Conservation (phyloP, 75 land plant species). For the Gnetum montanum region DNA sequence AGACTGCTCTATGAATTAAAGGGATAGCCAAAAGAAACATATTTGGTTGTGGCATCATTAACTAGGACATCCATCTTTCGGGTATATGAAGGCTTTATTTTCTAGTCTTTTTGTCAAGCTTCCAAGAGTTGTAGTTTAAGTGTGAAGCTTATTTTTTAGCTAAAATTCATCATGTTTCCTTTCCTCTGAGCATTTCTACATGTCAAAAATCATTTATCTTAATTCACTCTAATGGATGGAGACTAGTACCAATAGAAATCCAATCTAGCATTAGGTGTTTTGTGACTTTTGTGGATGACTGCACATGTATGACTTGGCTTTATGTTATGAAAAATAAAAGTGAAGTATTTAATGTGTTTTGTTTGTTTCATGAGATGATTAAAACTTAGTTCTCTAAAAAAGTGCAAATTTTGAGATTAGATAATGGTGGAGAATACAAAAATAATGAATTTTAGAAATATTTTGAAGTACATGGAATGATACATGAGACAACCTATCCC, state of each 20-base stretch:
- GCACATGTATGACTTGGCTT: conserved; percentile 19
- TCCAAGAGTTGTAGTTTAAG: background rate
- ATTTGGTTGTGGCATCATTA: conserved; percentile 12
- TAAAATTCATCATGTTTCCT: conserved; percentile 11
- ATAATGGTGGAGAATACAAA: conserved; percentile 22
- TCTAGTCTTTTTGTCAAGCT: conserved; percentile 8
- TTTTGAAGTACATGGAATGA: conserved; percentile 5
- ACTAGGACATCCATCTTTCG: conserved; percentile 20
- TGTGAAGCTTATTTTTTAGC: conserved; percentile 22
- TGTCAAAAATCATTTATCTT: conserved; percentile 13
- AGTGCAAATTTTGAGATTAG: conserved; percentile 6
- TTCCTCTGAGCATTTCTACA: conserved; percentile 9
- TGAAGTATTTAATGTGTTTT: conserved; percentile 9
- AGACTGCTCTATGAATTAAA: background rate
- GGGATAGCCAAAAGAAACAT: background rate
- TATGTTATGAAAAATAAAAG: conserved; percentile 17
- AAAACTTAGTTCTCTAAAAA: conserved; percentile 1
- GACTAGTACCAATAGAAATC: conserved; percentile 10
- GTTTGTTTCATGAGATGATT: conserved; percentile 11
- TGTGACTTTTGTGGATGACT: conserved; percentile 33
- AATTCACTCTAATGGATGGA: conserved; percentile 22
- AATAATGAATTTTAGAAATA: background rate
- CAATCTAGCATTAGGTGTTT: conserved; percentile 4
- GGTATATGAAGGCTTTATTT: conserved; percentile 9
- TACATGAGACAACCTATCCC: conserved; percentile 11